These are phyloP conservation scores for Nemania sp. DNA, from an alignment of 2,329 filamentous ascomycete genomes.

Conservation along the genomic window DNA sequence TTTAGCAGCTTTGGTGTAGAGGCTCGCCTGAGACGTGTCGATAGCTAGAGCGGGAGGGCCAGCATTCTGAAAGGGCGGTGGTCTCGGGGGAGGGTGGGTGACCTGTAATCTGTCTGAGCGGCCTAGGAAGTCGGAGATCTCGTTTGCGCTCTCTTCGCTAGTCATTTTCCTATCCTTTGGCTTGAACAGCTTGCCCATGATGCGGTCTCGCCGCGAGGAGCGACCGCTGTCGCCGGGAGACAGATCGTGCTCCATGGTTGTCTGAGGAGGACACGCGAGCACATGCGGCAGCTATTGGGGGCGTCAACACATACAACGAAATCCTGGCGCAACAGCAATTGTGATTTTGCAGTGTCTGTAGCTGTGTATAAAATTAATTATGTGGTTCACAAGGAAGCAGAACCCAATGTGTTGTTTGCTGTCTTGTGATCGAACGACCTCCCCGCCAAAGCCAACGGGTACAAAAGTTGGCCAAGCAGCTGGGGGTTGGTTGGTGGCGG, in stretches of 20 bases:
- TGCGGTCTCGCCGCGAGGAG: slow-evolving; percentile 55
- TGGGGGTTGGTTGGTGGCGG: slow-evolving; percentile 4
- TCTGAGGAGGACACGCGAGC: slow-evolving; percentile 2
- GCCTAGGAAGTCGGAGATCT: slow-evolving; percentile 71
- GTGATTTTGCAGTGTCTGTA: not conserved
- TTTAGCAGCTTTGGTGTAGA: slow-evolving; percentile 66
- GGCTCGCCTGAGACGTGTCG: slow-evolving; percentile 66
- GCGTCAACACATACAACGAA: slow-evolving; percentile 24
- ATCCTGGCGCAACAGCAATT: slow-evolving; percentile 2
- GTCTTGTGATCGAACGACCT: slow-evolving; percentile 23
- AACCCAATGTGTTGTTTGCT: slow-evolving; percentile 19
- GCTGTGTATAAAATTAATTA: not conserved
- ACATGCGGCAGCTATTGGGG: slow-evolving; percentile 23
- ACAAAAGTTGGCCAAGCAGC: slow-evolving; percentile 18
- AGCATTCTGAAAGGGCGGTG: slow-evolving; percentile 47
- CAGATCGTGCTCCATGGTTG: slow-evolving; percentile 49
- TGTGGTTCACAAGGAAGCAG: slow-evolving; percentile 11
- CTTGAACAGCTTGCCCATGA: slow-evolving; percentile 73
- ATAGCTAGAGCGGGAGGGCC: slow-evolving; percentile 61
- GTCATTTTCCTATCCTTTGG: slow-evolving; percentile 52
- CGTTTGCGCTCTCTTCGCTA: slow-evolving; percentile 60
- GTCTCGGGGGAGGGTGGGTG: slow-evolving; percentile 61
- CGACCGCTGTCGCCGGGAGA: slow-evolving; percentile 46
- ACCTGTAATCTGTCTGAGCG: slow-evolving; percentile 67
- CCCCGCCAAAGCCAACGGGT: slow-evolving; percentile 22